Percentiles rank a stretch among this genome's conserved stretches.
phyloP scores from a whole-genome alignment of 352 stramenopile genomes.

The Globisporangium cylindrosporum region DNA sequence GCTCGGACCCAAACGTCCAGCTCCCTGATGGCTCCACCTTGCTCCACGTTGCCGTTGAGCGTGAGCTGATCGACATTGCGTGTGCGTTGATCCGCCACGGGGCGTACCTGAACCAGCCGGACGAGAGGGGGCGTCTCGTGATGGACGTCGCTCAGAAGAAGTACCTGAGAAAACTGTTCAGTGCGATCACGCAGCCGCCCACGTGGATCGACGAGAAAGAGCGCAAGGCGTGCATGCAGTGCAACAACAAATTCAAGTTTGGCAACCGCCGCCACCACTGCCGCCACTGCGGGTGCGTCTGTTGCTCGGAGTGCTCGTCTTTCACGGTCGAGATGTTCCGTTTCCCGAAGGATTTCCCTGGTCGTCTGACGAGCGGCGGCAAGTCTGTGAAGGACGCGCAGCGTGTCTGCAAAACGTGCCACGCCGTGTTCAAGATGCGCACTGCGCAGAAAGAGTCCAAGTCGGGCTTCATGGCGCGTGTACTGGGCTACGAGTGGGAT shows the following conservation, averaged over 20 bases:
- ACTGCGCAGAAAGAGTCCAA: constrained; percentile 81
- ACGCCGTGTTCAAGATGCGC: constrained; percentile 86
- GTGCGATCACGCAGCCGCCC: constrained; percentile 66
- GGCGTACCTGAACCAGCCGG: constrained; percentile 67
- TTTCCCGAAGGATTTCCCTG: constrained; percentile 85
- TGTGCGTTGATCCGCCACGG: constrained; percentile 71
- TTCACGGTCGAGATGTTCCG: constrained; percentile 76
- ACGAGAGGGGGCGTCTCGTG: constrained; percentile 70
- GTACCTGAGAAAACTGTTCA: constrained; percentile 82
- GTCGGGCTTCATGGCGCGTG: constrained; percentile 77
- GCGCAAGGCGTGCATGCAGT: constrained; percentile 72
- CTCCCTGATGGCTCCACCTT: constrained; percentile 80
- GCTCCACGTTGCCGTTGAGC: constrained; percentile 78
- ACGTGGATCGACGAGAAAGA: constrained; percentile 82
- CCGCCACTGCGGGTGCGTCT: constrained; percentile 82
- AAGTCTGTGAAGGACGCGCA: constrained; percentile 79
- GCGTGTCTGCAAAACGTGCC: constrained; percentile 79
- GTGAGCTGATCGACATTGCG: constrained; percentile 77
- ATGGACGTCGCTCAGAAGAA: constrained; percentile 79
- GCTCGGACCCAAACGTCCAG: constrained; percentile 67
- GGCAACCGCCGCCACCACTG: constrained; percentile 78
- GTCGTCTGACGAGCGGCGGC: constrained; percentile 50
- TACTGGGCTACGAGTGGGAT: constrained; percentile 86
- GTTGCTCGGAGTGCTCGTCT: constrained; percentile 79
- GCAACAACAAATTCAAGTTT: constrained; percentile 72